These are phyloP conservation scores for Candida gorgasii DNA, from an alignment of 805 yeast species.

Conservation along the genomic window DNA sequence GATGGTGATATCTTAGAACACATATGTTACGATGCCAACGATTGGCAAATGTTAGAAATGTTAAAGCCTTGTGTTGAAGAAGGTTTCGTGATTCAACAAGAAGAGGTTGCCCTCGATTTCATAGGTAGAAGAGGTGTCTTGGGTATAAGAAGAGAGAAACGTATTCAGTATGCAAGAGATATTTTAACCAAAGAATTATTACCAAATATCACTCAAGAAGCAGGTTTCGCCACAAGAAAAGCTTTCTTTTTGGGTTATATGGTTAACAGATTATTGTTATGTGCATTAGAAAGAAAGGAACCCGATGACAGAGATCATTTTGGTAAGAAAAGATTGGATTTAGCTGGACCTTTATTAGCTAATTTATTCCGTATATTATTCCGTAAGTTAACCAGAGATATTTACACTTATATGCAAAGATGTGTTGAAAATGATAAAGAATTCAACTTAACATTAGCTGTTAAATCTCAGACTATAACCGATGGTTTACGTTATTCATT, in stretches of 20 bases:
- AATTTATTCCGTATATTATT: conserved; percentile 92
- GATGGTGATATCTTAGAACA: conserved; percentile 99
- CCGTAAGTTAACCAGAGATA: conserved; percentile 93
- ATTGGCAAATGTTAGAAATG: conserved; percentile 99
- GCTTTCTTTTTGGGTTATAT: conserved; percentile 97
- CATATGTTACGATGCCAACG: conserved; percentile 95
- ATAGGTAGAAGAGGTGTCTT: conserved; percentile 97
- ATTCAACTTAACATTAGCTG: conserved; percentile 94
- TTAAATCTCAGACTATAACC: conserved; percentile 94
- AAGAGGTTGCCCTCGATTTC: conserved; percentile 96
- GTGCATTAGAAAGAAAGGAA: conserved; percentile 96
- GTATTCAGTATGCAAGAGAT: conserved; percentile 97
- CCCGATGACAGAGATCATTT: conserved; percentile 99
- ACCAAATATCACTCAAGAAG: conserved; percentile 96
- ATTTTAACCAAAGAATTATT: conserved; percentile 92
- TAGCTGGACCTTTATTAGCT: conserved; percentile 97
- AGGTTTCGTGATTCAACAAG: conserved; percentile 96
- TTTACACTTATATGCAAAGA: conserved; percentile 97
- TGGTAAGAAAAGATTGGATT: conserved; percentile 96
- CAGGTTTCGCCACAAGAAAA: conserved; percentile 94
- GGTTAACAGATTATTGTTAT: conserved; percentile 90
- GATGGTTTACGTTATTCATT: conserved; percentile 96
- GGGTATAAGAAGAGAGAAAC: conserved; percentile 95
- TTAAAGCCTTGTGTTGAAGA: conserved; percentile 98
- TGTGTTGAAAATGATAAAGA: conserved; percentile 98